Conservation (phyloP, 208 protist species). For the Balamuthia mandrillaris region DNA sequence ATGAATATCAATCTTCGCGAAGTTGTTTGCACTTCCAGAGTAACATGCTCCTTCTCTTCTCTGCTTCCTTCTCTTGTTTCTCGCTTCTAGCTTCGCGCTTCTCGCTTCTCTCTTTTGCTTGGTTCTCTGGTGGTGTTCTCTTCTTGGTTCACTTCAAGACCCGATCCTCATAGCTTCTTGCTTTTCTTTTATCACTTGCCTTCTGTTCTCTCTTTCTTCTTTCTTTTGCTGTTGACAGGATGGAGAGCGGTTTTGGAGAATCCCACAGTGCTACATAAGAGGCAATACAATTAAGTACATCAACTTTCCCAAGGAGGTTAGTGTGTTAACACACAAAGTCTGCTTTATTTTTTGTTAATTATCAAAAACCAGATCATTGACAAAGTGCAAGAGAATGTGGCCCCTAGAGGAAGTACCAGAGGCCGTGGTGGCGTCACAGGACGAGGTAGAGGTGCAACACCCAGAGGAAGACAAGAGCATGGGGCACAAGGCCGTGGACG, state of each 20-base stretch:
- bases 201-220: neutral
- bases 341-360: neutral
- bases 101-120: too few species aligned
- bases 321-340: neutral
- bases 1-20: constrained; percentile 84
- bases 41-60: constrained; percentile 11
- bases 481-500: constrained; percentile 16
- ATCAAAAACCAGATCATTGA: constrained; percentile 24
- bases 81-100: too few species aligned
- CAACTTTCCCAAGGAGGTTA: constrained; percentile 77
- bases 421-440: neutral
- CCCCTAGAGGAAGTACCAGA: neutral
- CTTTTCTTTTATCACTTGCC: too few species aligned
- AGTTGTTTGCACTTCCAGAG: constrained; percentile 79
- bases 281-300: constrained; percentile 87
- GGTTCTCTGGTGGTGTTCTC: too few species aligned
- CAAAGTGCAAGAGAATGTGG: constrained; percentile 39
- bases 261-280: constrained; percentile 78
- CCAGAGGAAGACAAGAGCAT: neutral
- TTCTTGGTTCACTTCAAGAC: too few species aligned
- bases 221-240: constrained; percentile 56
- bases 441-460: neutral
- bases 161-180: too few species aligned
- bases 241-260: constrained; percentile 80
- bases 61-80: neutral